These are phyloP conservation scores for Lentinula detonsa DNA, from an alignment of 768 basidiomycete species.

Conservation along the genomic window DNA sequence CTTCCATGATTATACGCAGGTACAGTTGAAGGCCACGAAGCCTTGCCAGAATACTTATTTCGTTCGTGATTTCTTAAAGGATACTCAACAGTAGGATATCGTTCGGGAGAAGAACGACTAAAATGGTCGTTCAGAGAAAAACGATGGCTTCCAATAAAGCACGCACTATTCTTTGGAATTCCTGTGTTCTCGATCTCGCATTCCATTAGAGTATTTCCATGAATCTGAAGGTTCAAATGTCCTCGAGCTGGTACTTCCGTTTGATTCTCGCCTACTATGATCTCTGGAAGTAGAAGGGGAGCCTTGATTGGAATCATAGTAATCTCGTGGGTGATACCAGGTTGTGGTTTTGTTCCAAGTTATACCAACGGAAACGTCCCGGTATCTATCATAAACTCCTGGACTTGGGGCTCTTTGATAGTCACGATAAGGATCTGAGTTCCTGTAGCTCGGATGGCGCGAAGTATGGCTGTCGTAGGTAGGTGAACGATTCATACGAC, in stretches of 20 bases:
- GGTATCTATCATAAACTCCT: constrained; percentile 6
- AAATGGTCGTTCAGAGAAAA: constrained; percentile 9
- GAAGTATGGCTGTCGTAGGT: background rate
- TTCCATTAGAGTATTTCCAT: constrained; percentile 55
- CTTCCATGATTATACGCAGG: background rate
- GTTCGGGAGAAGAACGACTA: background rate
- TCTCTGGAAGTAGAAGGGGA: background rate
- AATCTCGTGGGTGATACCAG: constrained; percentile 2
- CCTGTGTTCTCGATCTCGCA: background rate
- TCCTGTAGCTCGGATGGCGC: background rate
- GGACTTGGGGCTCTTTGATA: constrained; percentile 1
- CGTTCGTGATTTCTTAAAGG: constrained; percentile 7
- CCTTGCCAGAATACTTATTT: background rate
- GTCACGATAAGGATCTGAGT: background rate
- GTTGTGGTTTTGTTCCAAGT: background rate
- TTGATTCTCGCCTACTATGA: constrained; percentile 2
- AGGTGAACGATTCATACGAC: background rate
- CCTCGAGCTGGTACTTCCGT: constrained; percentile 27
- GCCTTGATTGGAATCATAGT: background rate
- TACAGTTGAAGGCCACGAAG: constrained; percentile 9
- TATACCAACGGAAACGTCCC: constrained; percentile 1
- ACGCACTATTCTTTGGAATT: constrained; percentile 6
- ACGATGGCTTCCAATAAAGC: constrained; percentile 9
- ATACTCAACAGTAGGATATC: constrained; percentile 10
- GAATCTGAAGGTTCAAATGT: constrained; percentile 70